phyloP scores from a whole-genome alignment of 805 yeast genomes.

The Sugiyamaella smithiae region DNA sequence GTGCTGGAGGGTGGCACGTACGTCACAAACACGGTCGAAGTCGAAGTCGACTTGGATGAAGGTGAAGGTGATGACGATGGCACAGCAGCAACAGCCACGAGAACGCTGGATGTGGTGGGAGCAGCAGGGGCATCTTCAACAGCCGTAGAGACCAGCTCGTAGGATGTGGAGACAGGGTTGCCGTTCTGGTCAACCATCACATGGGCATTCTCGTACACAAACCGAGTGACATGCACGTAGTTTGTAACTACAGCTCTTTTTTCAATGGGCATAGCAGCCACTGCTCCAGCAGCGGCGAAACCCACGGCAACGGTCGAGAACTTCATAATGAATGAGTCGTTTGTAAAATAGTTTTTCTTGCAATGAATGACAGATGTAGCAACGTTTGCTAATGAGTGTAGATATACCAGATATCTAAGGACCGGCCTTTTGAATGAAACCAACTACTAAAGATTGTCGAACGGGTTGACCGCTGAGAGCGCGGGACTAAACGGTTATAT shows the following conservation, averaged over 20 bases:
- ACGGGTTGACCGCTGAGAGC: no score
- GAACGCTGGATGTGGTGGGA: background rate
- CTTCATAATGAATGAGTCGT: conserved; percentile 20
- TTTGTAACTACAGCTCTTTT: conserved; percentile 24
- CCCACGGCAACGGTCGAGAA: conserved; percentile 10
- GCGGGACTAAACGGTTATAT: no score
- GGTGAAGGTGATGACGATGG: conserved; percentile 2
- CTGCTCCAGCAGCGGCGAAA: conserved; percentile 13
- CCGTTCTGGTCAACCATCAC: conserved; percentile 29
- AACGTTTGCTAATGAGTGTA: background rate
- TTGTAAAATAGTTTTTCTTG: background rate
- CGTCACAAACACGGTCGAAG: conserved; percentile 12
- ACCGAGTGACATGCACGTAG: conserved; percentile 22
- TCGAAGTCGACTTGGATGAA: conserved; percentile 10
- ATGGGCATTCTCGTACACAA: conserved; percentile 25
- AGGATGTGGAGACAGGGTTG: conserved; percentile 22
- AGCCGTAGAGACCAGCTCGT: conserved; percentile 23
- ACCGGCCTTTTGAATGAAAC: background rate
- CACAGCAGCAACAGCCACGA: conserved; percentile 2
- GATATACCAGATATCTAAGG: conserved; percentile 6
- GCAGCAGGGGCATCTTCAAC: conserved; percentile 15
- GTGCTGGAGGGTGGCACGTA: conserved; percentile 14
- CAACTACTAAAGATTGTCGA: background rate
- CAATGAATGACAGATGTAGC: background rate
- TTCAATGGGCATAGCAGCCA: conserved; percentile 16